Evolutionary conservation across 2,329 filamentous ascomycete genomes (phyloP).

Genomic region (Spiromastix sp.): DNA sequence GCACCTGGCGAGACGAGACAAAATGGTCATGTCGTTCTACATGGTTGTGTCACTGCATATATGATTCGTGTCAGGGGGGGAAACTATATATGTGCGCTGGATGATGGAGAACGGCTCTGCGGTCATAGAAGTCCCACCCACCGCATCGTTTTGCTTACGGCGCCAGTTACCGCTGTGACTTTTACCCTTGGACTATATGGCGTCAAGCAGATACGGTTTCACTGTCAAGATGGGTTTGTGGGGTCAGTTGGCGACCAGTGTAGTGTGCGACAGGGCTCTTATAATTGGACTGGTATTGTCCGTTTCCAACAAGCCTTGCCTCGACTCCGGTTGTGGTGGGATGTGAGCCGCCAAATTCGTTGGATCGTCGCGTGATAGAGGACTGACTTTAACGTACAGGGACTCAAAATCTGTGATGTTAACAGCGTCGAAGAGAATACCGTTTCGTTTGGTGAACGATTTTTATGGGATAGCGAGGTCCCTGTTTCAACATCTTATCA

Average conservation of each 20-base stretch:
- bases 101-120: neutral
- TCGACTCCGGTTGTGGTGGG: no score
- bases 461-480: no score
- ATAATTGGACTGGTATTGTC: neutral
- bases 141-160: neutral
- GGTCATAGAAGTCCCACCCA: neutral
- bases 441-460: no score
- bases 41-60: neutral
- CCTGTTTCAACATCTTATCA: no score
- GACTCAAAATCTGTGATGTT: no score
- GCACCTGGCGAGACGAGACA: neutral
- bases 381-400: no score
- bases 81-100: constrained; percentile 1
- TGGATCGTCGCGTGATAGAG: no score
- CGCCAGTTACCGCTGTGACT: neutral
- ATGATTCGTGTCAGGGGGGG: neutral
- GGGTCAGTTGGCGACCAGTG: neutral
- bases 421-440: no score
- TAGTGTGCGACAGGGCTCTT: neutral
- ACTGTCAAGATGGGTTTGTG: neutral
- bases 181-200: neutral
- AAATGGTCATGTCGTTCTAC: neutral
- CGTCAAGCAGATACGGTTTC: neutral
- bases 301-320: neutral
- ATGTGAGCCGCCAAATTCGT: no score